Evolutionary conservation across 2,329 filamentous ascomycete genomes (phyloP), one percentile per base, ranked within the genome.

Genomic region (Coniochaeta hoffmannii): DNA sequence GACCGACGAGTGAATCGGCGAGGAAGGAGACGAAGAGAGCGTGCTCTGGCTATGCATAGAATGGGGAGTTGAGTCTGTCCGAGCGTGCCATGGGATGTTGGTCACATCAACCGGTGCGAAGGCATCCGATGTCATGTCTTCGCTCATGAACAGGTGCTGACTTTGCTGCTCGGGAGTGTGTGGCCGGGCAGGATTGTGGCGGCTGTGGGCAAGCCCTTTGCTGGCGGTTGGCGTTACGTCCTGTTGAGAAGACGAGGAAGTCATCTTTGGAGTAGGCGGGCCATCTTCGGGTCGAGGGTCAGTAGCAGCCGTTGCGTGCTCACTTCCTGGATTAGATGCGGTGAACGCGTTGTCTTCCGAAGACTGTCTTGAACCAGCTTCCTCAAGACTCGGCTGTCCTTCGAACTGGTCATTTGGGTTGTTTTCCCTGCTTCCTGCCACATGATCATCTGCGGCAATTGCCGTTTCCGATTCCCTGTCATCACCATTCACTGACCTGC

Each of bases 1-100:
- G 26, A 63, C 53, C 1, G 63, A 56, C 1, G 62, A 62, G 54
- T 64, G 65, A 7, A 63, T 55, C 1, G 68, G 70, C 3, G 70
- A 71, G 0, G 66, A 64, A 0, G 68, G 64, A 0, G 65, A 57
- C 0, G 71, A 69, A 11, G 69, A 69, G 2, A 71, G 50, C 1
- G 70, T 72, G 24, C 64, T 68, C 36, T 67, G 66, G 62, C 70
- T 73, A 46, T 61, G 65, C 17, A 68, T 44, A 1, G 71, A 74
- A 46, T 64, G 62, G 0, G 71, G 69, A 1, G 68, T 65, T 17
- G 68, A 70, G 22, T 65, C 65, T 17, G 61, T 61, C 12, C 66
- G 63, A 3, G 58, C 61, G 44, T 66, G 63, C 68, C 68, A 72
- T 0, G 67, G 55, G 0, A 65, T 52, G 54, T 71, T 61, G 6